These are phyloP conservation scores for Cystobasidium ongulense DNA, from an alignment of 768 basidiomycete genomes.

Conservation along the genomic window DNA sequence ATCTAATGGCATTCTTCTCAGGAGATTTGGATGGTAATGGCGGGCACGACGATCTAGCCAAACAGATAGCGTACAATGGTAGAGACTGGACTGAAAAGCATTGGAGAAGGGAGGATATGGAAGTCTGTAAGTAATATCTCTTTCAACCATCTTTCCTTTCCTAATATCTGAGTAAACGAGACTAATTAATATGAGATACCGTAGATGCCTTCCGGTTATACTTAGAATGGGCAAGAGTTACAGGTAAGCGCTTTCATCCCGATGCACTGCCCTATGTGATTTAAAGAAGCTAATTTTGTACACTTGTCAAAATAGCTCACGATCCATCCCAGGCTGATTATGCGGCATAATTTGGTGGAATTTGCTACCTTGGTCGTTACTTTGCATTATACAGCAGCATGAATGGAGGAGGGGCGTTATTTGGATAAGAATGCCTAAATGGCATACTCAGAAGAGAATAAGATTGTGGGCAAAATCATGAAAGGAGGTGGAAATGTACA, in stretches of 20 bases:
- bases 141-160: too few species aligned
- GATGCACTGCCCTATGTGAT: neutral
- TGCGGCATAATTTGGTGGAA: neutral
- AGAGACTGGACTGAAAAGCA: slow-evolving; percentile 38
- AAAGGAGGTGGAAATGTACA: too few species aligned
- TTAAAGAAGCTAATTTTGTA: neutral
- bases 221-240: slow-evolving; percentile 41
- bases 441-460: too few species aligned
- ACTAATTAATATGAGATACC: neutral
- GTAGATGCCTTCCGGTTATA: slow-evolving; percentile 41
- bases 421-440: too few species aligned
- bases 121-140: slow-evolving; percentile 36
- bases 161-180: too few species aligned
- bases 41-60: slow-evolving; percentile 57
- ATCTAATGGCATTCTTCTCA: slow-evolving; percentile 65
- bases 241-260: neutral
- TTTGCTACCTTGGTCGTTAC: too few species aligned
- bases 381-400: too few species aligned
- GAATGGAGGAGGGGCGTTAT: too few species aligned
- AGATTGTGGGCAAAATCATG: too few species aligned
- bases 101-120: slow-evolving; percentile 43
- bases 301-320: neutral
- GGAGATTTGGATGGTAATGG: slow-evolving; percentile 56
- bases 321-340: neutral
- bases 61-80: slow-evolving; percentile 55